Base-by-base conservation (phyloP, 2,329 filamentous ascomycete species). In the Aspergillus terreus region DNA sequence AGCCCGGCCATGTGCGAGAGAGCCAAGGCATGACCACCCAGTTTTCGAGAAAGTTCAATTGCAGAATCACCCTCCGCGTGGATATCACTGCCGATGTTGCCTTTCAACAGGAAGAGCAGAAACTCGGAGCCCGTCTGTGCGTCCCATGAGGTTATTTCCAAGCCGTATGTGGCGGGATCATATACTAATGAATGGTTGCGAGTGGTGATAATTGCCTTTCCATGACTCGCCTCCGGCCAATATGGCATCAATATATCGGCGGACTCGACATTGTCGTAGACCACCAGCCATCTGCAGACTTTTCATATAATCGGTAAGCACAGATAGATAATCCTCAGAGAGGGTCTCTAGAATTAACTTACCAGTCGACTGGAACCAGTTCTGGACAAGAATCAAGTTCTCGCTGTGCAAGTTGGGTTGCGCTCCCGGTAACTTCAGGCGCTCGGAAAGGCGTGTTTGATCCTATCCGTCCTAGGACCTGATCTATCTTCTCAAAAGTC, bases 381-480 rank as follows among this genome's bases (percentile, higher is more conserved):
- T 35, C 27, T 47, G 38, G 4, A 47, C 14, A 47, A 47, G 25
- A 19, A 42, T 47, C 3, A 32, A 12, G 11, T 47, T 47, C 23
- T 47, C 46, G 14, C 40, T 35, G n/a, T 47, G 46, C 12, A 35
- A 27, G 46, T 32, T 35, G 1, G 46, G 17, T n/a, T 19, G 19
- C 38, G 33, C 40, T 25, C 40, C 46, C n/a, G 46, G 46, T 47
- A 47, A 35, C 40, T 47, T 47, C 46, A 47, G 46, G 14, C 46
- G 19, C n/a, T 32, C 46, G 46, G 10, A 47, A 35, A 14, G 46
- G 21, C 6, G 46, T n/a, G 10, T 32, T 42, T 38, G 46, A 38
- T 14, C 38, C 23, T 12, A 15, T 17, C 14, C 40, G 32, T 1
- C 27, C 11, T 17, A 47, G 30, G 23, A 40, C 15, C 2, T 17